phyloP scores from a whole-genome alignment of 1,139 yeast genomes.

The Magnusiomyces tetraspermus region DNA sequence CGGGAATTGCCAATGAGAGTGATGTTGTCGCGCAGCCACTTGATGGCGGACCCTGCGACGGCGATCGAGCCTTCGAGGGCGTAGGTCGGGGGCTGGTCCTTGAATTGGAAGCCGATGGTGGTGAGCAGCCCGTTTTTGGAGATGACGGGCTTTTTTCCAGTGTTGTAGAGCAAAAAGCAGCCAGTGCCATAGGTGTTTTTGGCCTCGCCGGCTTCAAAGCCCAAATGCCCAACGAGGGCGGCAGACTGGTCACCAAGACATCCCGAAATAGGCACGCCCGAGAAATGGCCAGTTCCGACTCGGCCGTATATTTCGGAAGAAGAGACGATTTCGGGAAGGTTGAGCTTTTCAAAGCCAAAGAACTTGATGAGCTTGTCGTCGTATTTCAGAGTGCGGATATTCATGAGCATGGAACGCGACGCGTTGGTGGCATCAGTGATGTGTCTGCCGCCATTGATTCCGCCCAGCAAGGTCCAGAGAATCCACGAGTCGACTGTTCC shows the following conservation, averaged over 20 bases:
- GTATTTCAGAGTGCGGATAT: slow-evolving; percentile 64
- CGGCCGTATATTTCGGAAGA: slow-evolving; percentile 74
- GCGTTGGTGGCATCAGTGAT: slow-evolving; percentile 90
- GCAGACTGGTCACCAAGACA: slow-evolving; percentile 94
- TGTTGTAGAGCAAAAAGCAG: slow-evolving; percentile 80
- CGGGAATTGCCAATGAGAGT: slow-evolving; percentile 70
- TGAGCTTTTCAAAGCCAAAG: slow-evolving; percentile 62
- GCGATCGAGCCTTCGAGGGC: slow-evolving; percentile 95
- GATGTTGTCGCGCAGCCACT: slow-evolving; percentile 89
- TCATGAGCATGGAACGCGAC: slow-evolving; percentile 84
- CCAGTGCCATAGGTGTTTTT: slow-evolving; percentile 98
- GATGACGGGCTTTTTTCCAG: slow-evolving; percentile 51
- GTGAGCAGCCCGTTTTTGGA: slow-evolving; percentile 78
- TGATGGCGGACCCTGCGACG: slow-evolving; percentile 90
- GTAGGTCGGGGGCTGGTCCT: slow-evolving; percentile 63
- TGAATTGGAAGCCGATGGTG: slow-evolving; percentile 86
- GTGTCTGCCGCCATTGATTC: slow-evolving; percentile 41
- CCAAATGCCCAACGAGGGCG: slow-evolving; percentile 87
- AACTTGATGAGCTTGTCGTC: slow-evolving; percentile 67
- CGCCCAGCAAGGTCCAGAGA: slow-evolving; percentile 72
- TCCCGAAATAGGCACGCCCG: slow-evolving; percentile 70
- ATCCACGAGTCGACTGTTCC: slow-evolving; percentile 96
- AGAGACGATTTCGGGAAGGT: slow-evolving; percentile 72
- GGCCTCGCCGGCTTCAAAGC: slow-evolving; percentile 74
- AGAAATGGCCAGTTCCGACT: slow-evolving; percentile 27